Conservation (phyloP, 2,329 filamentous ascomycete genomes). For the Colletotrichum sp. region DNA sequence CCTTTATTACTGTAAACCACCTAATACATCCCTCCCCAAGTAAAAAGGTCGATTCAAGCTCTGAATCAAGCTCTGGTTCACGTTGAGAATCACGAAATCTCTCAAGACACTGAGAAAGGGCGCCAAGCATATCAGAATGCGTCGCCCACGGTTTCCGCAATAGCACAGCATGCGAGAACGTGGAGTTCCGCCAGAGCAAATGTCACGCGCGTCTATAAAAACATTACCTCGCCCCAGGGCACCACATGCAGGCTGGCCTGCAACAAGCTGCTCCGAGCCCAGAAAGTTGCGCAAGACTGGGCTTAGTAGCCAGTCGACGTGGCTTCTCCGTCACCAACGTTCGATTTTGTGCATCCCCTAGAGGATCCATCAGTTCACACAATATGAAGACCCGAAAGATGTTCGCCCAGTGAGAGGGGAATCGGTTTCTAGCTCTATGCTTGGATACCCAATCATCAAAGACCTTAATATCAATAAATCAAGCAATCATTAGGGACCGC, state of each 20-base stretch:
- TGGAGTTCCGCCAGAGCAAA: not conserved
- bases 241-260: too few relatives aligned
- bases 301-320: not conserved
- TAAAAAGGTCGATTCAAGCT: not conserved
- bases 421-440: not conserved
- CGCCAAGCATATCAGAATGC: not conserved
- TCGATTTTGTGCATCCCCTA: not conserved
- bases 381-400: not conserved
- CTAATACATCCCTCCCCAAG: not conserved
- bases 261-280: too few relatives aligned
- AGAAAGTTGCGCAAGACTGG: not conserved
- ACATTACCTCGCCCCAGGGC: too few relatives aligned
- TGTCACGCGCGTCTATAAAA: not conserved
- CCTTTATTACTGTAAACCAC: not conserved
- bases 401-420: not conserved
- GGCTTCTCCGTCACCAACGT: not conserved
- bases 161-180: not conserved
- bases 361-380: not conserved
- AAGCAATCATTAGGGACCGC: not conserved
- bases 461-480: rapidly evolving
- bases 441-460: not conserved
- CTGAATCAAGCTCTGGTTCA: not conserved
- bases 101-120: rapidly evolving
- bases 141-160: not conserved
- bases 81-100: not conserved